Percentiles rank a stretch among this genome's conserved stretches.
phyloP scores from a whole-genome alignment of 2,329 filamentous ascomycete genomes.

The Paecilomyces formosus region DNA sequence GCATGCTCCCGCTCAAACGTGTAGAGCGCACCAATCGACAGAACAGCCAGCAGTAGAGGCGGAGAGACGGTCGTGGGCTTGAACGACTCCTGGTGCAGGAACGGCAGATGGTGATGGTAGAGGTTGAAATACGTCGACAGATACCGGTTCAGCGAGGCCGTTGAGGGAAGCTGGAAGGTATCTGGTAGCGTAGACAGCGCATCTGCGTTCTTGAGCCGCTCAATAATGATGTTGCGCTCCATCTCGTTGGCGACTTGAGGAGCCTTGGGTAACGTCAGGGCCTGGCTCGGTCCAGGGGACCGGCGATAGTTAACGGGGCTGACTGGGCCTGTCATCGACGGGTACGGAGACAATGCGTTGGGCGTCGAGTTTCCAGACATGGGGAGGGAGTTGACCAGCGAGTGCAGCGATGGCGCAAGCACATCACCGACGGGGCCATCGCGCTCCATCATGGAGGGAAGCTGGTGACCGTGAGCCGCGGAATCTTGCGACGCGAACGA shows the following conservation, averaged over 20 bases:
- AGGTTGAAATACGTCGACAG: slow-evolving; percentile 93
- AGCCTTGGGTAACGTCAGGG: slow-evolving; percentile 58
- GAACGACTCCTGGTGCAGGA: slow-evolving; percentile 89
- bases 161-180: slow-evolving; percentile 78
- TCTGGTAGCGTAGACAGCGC: slow-evolving; percentile 75
- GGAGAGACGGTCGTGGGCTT: slow-evolving; percentile 71
- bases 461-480: slow-evolving; percentile 49
- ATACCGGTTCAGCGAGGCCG: slow-evolving; percentile 79
- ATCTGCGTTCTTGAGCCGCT: slow-evolving; percentile 77
- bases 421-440: slow-evolving; percentile 52
- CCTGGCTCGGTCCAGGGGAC: slow-evolving; percentile 61
- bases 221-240: slow-evolving; percentile 74
- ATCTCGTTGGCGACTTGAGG: slow-evolving; percentile 80
- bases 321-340: slow-evolving; percentile 59
- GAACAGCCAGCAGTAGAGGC: slow-evolving; percentile 75
- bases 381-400: slow-evolving; percentile 65
- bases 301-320: slow-evolving; percentile 63
- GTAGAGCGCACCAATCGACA: slow-evolving; percentile 93
- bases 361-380: slow-evolving; percentile 63
- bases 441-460: slow-evolving; percentile 63
- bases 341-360: slow-evolving; percentile 65
- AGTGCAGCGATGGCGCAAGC: slow-evolving; percentile 58
- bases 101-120: slow-evolving; percentile 94
- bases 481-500: slow-evolving; percentile 60
- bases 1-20: slow-evolving; percentile 96